phyloP scores from a whole-genome alignment of 2,329 filamentous ascomycete genomes.

The Gnomoniopsis smithogilvyi region DNA sequence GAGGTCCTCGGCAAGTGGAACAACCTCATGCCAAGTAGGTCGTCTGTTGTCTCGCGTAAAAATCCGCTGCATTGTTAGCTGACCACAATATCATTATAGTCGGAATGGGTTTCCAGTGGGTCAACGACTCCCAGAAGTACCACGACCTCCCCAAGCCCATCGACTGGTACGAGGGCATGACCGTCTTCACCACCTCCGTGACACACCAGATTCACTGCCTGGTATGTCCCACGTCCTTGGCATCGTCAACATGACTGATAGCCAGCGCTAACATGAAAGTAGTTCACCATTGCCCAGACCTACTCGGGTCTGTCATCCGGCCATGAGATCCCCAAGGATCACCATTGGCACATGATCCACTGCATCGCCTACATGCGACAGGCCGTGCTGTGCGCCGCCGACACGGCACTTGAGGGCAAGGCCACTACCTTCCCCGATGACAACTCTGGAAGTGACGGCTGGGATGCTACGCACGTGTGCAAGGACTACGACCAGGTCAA shows the following conservation, averaged over 20 bases:
- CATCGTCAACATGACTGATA: not conserved
- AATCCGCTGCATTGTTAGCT: not conserved
- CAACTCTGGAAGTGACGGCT: conserved; percentile 43
- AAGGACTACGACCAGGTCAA: conserved; percentile 40
- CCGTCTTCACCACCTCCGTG: conserved; percentile 34
- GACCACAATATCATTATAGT: conserved; percentile 16
- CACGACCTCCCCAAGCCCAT: conserved; percentile 33
- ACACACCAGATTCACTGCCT: conserved; percentile 36
- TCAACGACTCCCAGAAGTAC: conserved; percentile 33
- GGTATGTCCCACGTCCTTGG: conserved; percentile 16
- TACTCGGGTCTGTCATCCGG: conserved; percentile 39
- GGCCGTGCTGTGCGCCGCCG: conserved; percentile 43
- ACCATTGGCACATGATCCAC: conserved; percentile 47
- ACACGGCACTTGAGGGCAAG: conserved; percentile 42
- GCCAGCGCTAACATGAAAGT: not conserved
- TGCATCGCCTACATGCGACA: conserved; percentile 47
- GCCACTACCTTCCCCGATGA: conserved; percentile 45
- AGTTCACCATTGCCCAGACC: conserved; percentile 40
- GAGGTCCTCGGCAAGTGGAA: conserved; percentile 33
- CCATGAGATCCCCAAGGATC: conserved; percentile 37
- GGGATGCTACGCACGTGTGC: conserved; percentile 46
- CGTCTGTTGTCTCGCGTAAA: not conserved
- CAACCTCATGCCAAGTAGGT: conserved; percentile 31
- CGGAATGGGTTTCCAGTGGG: conserved; percentile 35
- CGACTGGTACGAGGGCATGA: conserved; percentile 30